Evolutionary conservation across 495 filamentous ascomycete species (phyloP).

Genomic region (Aspergillus egyptiacus): DNA sequence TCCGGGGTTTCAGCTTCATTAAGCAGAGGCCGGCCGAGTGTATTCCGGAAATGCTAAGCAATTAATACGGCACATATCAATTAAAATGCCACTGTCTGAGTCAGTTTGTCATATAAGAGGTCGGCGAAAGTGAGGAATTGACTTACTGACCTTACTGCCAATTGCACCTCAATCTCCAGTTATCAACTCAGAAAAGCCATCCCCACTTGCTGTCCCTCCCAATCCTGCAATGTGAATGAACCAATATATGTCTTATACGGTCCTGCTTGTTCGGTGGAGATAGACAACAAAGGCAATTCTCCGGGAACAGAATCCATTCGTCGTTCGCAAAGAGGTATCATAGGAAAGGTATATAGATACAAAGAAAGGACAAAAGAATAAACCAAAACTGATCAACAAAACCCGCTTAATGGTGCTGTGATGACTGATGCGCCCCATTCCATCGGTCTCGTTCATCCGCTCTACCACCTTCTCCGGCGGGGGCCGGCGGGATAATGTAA

Average conservation of each 20-base stretch:
- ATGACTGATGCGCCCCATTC: conserved; percentile 13
- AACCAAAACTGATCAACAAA: conserved; percentile 1
- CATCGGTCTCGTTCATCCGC: conserved; percentile 9
- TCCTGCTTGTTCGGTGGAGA: not conserved
- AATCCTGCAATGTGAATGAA: not conserved
- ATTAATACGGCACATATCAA: conserved; percentile 1
- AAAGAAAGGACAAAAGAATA: conserved; percentile 4
- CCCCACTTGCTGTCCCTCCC: not conserved
- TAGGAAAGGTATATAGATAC: conserved; percentile 6
- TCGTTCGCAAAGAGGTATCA: conserved; percentile 22
- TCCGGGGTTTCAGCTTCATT: conserved; percentile 25
- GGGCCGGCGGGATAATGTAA: conserved; percentile 19
- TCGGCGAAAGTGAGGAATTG: not conserved
- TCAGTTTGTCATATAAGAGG: not conserved
- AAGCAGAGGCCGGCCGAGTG: not conserved
- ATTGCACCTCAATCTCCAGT: no score
- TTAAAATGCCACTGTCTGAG: not conserved
- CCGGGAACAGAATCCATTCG: conserved; percentile 7
- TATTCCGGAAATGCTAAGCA: not conserved
- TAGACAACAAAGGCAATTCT: not conserved
- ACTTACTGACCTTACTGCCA: not conserved
- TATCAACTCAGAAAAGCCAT: no score
- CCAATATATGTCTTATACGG: not conserved
- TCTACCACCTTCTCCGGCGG: conserved; percentile 10
- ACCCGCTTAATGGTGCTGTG: not conserved